Conservation (phyloP, 2,329 filamentous ascomycete genomes). For the Rutstroemia sydowiana region DNA sequence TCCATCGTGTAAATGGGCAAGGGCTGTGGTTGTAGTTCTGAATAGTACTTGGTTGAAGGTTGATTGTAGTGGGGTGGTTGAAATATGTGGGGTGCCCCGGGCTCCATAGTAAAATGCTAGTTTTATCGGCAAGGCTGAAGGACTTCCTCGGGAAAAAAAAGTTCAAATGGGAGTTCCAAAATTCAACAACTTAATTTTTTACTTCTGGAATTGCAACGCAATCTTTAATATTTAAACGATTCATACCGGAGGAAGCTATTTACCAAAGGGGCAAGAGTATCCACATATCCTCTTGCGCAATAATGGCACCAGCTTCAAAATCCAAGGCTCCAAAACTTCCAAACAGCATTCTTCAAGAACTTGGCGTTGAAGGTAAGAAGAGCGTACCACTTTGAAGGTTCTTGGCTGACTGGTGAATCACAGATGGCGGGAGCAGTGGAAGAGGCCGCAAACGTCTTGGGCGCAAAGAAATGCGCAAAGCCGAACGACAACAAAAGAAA, state of each 20-base stretch:
- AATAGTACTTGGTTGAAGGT: conserved; percentile 7
- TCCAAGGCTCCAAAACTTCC: conserved; percentile 38
- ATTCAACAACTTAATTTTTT: too few relatives aligned
- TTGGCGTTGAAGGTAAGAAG: conserved; percentile 32
- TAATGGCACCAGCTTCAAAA: conserved; percentile 18
- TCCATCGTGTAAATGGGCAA: conserved; percentile 21
- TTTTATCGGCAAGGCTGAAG: conserved; percentile 4
- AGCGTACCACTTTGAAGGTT: background rate
- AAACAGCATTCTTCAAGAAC: conserved; percentile 37
- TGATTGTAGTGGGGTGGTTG: conserved; percentile 16
- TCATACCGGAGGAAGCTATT: background rate
- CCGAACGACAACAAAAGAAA: conserved; percentile 27
- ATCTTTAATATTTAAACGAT: background rate
- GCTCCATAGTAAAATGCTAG: background rate
- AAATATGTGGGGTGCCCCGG: conserved; percentile 9
- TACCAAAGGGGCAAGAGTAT: background rate
- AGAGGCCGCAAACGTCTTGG: conserved; percentile 16
- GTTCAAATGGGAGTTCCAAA: background rate
- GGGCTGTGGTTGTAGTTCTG: conserved; percentile 32
- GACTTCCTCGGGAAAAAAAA: background rate
- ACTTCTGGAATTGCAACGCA: background rate
- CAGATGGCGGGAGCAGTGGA: conserved; percentile 14
- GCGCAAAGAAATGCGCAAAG: conserved; percentile 30
- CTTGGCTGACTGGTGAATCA: conserved; percentile 3
- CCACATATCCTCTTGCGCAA: conserved; percentile 5